phyloP scores from a whole-genome alignment of 2,329 filamentous ascomycete species.

The Fusarium sp. region DNA sequence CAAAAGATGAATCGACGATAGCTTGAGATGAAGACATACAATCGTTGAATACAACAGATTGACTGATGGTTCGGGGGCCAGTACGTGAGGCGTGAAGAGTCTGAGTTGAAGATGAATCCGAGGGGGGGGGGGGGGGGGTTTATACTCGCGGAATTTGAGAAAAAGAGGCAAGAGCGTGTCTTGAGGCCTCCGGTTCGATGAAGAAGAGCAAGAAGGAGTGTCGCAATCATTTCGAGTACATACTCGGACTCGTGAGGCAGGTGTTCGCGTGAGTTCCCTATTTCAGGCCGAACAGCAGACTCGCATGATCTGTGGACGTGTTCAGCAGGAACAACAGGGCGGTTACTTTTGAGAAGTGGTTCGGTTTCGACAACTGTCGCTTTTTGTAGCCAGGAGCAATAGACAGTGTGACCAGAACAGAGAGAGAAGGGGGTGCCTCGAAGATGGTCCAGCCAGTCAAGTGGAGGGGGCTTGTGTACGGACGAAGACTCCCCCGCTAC shows the following conservation, averaged over 20 bases:
- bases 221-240: not conserved
- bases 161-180: not conserved
- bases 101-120: no score
- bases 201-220: not conserved
- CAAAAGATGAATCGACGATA: no score
- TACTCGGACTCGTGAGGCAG: no score
- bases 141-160: not conserved
- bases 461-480: not conserved
- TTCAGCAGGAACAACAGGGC: not conserved
- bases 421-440: not conserved
- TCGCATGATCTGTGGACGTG: not conserved
- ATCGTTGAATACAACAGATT: no score
- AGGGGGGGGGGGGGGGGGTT: not conserved
- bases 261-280: not conserved
- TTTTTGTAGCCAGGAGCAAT: not conserved
- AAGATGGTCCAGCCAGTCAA: not conserved
- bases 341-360: accelerated
- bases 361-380: not conserved
- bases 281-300: not conserved
- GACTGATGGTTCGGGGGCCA: no score
- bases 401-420: not conserved
- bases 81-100: no score
- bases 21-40: no score
- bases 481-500: not conserved
- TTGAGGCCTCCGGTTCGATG: not conserved